Evolutionary conservation across 1,284 basidiomycete species (phyloP).

Genomic region (Marasmius tenuissimus): DNA sequence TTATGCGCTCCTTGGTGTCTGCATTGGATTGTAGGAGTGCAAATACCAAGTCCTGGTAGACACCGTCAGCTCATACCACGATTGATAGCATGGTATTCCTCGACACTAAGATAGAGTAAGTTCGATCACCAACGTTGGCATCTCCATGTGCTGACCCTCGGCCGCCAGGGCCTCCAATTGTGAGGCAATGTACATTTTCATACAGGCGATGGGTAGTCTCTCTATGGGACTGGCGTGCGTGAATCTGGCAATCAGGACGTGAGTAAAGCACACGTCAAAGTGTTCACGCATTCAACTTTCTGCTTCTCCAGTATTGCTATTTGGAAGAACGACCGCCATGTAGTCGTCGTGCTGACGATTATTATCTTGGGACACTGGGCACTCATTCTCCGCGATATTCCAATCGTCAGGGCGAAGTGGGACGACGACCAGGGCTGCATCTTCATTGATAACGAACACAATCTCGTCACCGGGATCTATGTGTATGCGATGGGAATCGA

Average conservation of each 20-base stretch:
- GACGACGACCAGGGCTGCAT: constrained; percentile 43
- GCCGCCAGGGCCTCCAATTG: constrained; percentile 42
- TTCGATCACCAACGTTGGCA: not conserved
- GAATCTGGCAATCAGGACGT: constrained; percentile 73
- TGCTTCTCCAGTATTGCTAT: constrained; percentile 57
- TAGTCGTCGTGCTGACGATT: constrained; percentile 51
- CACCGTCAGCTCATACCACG: not conserved
- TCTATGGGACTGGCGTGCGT: constrained; percentile 73
- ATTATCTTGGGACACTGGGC: constrained; percentile 76
- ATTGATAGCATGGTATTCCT: not conserved
- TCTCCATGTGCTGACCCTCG: not conserved
- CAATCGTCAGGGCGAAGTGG: constrained; percentile 62
- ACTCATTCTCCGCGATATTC: constrained; percentile 63
- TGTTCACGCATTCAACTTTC: constrained; percentile 42
- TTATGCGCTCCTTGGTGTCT: constrained; percentile 63
- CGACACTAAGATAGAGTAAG: not conserved
- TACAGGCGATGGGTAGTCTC: constrained; percentile 69
- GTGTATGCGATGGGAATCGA: constrained; percentile 75
- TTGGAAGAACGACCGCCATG: constrained; percentile 29
- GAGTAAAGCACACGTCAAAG: not conserved
- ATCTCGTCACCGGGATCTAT: constrained; percentile 58
- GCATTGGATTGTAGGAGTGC: constrained; percentile 64
- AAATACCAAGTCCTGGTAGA: not conserved
- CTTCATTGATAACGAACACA: constrained; percentile 55
- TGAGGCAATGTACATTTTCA: constrained; percentile 71